Evolutionary conservation across 345 rosid species (phyloP), one percentile per base, ranked within the genome.

Genomic region (Odontarrhena argentea): DNA sequence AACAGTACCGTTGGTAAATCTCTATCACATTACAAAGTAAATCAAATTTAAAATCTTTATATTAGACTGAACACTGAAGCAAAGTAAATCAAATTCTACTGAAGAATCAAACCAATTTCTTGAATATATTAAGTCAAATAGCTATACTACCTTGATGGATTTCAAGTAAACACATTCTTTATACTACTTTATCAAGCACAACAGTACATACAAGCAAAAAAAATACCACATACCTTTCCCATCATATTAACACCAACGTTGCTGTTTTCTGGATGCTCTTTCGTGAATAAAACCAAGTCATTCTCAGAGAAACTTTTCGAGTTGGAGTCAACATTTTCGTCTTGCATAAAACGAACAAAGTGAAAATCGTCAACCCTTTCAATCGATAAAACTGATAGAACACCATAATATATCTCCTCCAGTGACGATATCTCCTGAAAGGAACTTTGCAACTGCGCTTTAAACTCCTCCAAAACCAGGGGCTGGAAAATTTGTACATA

Each of bases 361-460:
- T 93, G 98, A 65, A 93, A 93, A 55, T 90, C 95, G 57, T 93
- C 99, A 76, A 93, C 83, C 74, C 99, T 86, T 80, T 94, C 97
- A 78, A 94, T 84, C 12, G 97, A 86, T 67, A 94, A 65, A 67
- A 91, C 92, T 49, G 99, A 94, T 28, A 94, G 60, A 76, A 64
- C 75, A 25, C 99, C 95, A 73, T 70, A 86, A 68, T 81, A 85
- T 68, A 87, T 76, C 38, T 94, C 97, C 47, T 85, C 97, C 88
- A 77, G 76, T 41, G 99, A 88, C 36, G 96, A 86, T 81, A 85
- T 79, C 73, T 90, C 97, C 59, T 80, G 78, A 74, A 83, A 94
- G 68, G 89, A 86, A 81, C 84, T 85, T 60, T 82, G 80, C 55
- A 94, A 76, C 75, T 94, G 99, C 60, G 99, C 99, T 79, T 87